Conservation (phyloP, 2,329 filamentous ascomycete species). For the Pseudopithomyces maydicus region DNA sequence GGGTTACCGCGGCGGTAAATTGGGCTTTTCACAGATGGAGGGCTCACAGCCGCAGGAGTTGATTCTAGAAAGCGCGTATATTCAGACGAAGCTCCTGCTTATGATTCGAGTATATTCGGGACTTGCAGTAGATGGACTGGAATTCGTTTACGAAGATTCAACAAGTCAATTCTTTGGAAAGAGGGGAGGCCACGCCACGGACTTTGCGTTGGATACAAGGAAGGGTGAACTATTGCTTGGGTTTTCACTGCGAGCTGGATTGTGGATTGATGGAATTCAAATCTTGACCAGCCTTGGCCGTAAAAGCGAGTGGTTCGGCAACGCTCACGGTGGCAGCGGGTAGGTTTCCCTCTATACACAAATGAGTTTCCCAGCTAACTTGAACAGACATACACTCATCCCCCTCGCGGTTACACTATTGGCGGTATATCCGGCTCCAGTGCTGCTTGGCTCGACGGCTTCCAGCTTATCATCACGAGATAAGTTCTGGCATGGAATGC, state of each 20-base stretch:
- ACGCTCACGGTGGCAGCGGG: slow-evolving; percentile 78
- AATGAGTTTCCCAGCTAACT: slow-evolving; percentile 24
- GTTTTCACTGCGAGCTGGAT: slow-evolving; percentile 79
- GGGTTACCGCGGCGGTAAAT: slow-evolving; percentile 75
- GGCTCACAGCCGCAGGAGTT: slow-evolving; percentile 73
- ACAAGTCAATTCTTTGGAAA: slow-evolving; percentile 87
- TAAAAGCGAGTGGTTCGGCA: slow-evolving; percentile 84
- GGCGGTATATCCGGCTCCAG: slow-evolving; percentile 86
- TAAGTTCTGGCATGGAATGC: slow-evolving; percentile 46
- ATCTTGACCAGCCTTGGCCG: slow-evolving; percentile 88
- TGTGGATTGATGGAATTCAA: slow-evolving; percentile 87
- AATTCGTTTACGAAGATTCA: slow-evolving; percentile 90
- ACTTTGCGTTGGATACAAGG: slow-evolving; percentile 81
- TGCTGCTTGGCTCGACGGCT: slow-evolving; percentile 81
- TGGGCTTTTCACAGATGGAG: slow-evolving; percentile 75
- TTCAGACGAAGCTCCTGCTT: slow-evolving; percentile 73
- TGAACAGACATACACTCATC: slow-evolving; percentile 80
- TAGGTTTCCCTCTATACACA: slow-evolving; percentile 59
- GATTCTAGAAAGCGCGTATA: slow-evolving; percentile 69
- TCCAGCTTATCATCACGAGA: slow-evolving; percentile 78
- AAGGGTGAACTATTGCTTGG: slow-evolving; percentile 86
- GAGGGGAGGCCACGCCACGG: slow-evolving; percentile 71
- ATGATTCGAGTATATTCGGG: slow-evolving; percentile 79
- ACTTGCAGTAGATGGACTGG: slow-evolving; percentile 78
- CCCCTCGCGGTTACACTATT: slow-evolving; percentile 85